These are phyloP conservation scores for Fusarium dimerum DNA, from an alignment of 2,329 filamentous ascomycete genomes.

Conservation along the genomic window DNA sequence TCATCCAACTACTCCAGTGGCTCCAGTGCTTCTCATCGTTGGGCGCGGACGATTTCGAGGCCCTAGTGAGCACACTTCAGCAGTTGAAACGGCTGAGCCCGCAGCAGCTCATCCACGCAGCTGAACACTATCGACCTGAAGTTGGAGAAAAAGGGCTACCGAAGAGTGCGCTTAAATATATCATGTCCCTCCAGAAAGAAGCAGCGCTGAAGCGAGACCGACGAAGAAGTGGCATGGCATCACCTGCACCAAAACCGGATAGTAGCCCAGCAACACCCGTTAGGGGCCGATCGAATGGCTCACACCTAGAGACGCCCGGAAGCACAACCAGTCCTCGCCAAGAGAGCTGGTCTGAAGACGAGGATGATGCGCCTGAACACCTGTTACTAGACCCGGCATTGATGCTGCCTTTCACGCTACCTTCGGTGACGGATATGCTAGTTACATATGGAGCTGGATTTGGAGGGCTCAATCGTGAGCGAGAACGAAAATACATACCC, in stretches of 20 bases:
- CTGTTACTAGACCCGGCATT: slow-evolving; percentile 85
- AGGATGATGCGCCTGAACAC: slow-evolving; percentile 70
- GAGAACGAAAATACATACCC: slow-evolving; percentile 93
- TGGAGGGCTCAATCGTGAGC: slow-evolving; percentile 86
- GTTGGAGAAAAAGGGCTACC: slow-evolving; percentile 91
- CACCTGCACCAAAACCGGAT: slow-evolving; percentile 41
- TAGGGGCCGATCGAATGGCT: slow-evolving; percentile 42
- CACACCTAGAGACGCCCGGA: slow-evolving; percentile 44
- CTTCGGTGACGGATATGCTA: slow-evolving; percentile 96
- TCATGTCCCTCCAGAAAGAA: slow-evolving; percentile 78
- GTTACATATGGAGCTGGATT: slow-evolving; percentile 94
- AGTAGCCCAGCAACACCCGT: slow-evolving; percentile 48
- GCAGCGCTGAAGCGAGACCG: slow-evolving; percentile 60
- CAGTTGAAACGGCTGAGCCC: slow-evolving; percentile 84
- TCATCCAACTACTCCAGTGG: slow-evolving; percentile 96
- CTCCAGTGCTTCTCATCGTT: slow-evolving; percentile 96
- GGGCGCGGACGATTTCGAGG: slow-evolving; percentile 80
- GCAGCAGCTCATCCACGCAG: slow-evolving; percentile 87
- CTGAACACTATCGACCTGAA: slow-evolving; percentile 90
- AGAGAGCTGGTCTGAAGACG: slow-evolving; percentile 52
- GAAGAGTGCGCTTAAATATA: slow-evolving; percentile 85
- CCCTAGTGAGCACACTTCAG: slow-evolving; percentile 82
- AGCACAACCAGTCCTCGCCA: slow-evolving; percentile 41
- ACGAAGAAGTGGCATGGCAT: slow-evolving; percentile 48
- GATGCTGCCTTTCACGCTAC: slow-evolving; percentile 93